These are phyloP conservation scores for Colletotrichum somersetense DNA, from an alignment of 2,329 filamentous ascomycete genomes.

Conservation along the genomic window DNA sequence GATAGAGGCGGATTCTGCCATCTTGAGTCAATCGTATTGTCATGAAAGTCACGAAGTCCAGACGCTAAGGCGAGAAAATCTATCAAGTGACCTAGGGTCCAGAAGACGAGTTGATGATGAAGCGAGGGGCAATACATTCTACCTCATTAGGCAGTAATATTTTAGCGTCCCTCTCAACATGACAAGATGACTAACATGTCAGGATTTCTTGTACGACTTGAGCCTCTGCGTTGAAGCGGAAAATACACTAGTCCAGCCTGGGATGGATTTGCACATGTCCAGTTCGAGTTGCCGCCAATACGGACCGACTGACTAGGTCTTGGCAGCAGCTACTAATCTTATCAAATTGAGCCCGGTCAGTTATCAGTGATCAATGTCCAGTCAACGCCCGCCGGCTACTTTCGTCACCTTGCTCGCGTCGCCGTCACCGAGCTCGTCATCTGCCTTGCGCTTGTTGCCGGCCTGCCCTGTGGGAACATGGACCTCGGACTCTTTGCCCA, in stretches of 20 bases:
- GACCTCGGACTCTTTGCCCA: not conserved
- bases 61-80: not conserved
- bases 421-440: conserved; percentile 23
- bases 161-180: too few species aligned
- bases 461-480: not conserved
- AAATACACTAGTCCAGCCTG: not conserved
- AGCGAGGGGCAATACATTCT: not conserved
- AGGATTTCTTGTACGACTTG: too few species aligned
- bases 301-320: not conserved
- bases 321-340: not conserved
- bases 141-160: not conserved
- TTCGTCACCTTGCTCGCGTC: not conserved
- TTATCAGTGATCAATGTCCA: not conserved
- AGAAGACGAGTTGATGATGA: not conserved
- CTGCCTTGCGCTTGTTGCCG: not conserved
- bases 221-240: not conserved
- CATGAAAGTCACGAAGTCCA: not conserved
- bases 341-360: too few species aligned
- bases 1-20: too few species aligned
- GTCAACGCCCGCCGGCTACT: not conserved
- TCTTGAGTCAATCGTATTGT: not conserved
- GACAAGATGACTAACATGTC: too few species aligned
- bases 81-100: not conserved
- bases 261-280: not conserved
- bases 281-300: not conserved